Evolutionary conservation across 345 rosid genomes (phyloP).

Genomic region (Eucalyptus grandis): DNA sequence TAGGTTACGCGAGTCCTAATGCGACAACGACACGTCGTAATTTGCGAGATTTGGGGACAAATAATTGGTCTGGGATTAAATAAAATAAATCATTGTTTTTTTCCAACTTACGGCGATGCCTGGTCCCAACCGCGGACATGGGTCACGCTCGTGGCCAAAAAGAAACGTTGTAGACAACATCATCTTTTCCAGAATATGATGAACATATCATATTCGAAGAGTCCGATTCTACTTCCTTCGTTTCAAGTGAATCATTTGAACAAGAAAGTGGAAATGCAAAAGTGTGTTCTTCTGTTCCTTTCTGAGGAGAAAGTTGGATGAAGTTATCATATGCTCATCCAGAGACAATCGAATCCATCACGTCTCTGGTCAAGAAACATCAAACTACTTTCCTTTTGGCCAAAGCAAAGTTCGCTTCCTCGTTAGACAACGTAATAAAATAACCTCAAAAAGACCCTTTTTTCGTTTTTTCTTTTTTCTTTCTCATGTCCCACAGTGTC

Average conservation of each 20-base stretch:
- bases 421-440: background rate
- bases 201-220: background rate
- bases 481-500: background rate
- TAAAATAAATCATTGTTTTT: background rate
- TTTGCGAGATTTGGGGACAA: background rate
- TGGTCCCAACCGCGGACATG: background rate
- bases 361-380: background rate
- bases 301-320: background rate
- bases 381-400: background rate
- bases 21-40: background rate
- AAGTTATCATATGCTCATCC: background rate
- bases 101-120: background rate
- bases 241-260: background rate
- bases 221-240: background rate
- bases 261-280: background rate
- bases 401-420: background rate
- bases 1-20: background rate
- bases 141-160: background rate
- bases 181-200: background rate
- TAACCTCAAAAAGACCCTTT: background rate
- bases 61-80: background rate
- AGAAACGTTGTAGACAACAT: background rate
- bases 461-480: too few species aligned
- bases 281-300: background rate
- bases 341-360: background rate